Evolutionary conservation across 345 rosid genomes (phyloP), one percentile per base, ranked within the genome.

Genomic region (Fremontodendron californicum): DNA sequence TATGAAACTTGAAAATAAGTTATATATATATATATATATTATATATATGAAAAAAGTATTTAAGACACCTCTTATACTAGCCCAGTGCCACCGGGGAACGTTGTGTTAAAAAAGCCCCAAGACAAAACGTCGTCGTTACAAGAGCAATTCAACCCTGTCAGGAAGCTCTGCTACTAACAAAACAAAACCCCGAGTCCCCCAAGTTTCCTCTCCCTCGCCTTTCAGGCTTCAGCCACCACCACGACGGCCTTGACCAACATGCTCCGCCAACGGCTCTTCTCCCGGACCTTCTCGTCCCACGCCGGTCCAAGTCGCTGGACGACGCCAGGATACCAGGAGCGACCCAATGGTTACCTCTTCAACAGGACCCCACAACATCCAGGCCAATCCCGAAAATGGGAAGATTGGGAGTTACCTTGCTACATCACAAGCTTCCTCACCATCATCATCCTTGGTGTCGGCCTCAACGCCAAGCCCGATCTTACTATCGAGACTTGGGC

Each of bases 391-490:
- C 93, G 99, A 10, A 89, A 92, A 62, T 96, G 98, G 99, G 99
- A 95, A 81, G 99, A 95, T 77, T 95, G 98, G 99, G 99, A 95
- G 91, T 91, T 95, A 4, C 99, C 99, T 27, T 96, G 98, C 90
- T 96, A 96, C 87, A 70, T 96, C 87, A 92, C 98, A 5, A 96
- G 99, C 89, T 96, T 93, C 87, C 90, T 93, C 77, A 86, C 99
- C 39, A 84, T 96, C 77, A 97, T 96, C 65, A 96, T 92, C 78
- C 94, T 96, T 15, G 99, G 99, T 6, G 99, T 96, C 5, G 99
- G 99, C 1, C 95, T 95, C 79, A 95, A 93, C 68, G 98, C 98
- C 46, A 95, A 95, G 85, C 99, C 99, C 68, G 99, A 96, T 92
- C 97, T 96, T 73, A 89, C 98, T 48, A 93, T 95, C 80, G 99